Evolutionary conservation across 768 basidiomycete species (phyloP), one percentile per base, ranked within the genome.

Genomic region (Amyloporia xantha): DNA sequence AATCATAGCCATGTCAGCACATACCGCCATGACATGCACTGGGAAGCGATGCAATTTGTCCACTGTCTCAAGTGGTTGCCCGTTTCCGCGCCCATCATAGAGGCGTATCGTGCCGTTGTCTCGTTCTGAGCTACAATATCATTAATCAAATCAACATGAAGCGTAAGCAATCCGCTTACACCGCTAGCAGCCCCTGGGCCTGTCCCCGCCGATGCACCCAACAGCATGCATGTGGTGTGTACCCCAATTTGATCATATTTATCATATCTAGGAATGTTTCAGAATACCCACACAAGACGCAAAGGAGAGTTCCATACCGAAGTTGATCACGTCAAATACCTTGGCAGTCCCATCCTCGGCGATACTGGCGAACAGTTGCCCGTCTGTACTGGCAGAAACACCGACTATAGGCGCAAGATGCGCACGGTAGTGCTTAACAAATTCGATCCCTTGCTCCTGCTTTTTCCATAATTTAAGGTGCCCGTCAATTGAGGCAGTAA

Each of bases 391-490:
- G 21, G 85, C 87, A 20, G 86, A 87, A 3, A 97, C 84, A 6
- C 78, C 81, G 3, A 82, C 71, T 21, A 98, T 77, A 7, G 90
- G 80, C 21, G 78, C 75, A 19, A 94, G 73, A 59, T 96, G 94
- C 1, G 96, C 92, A 40, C 96, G 84, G 65, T 95, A 99, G 56
- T 94, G 91, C 68, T 99, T 99, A 51, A 98, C 95, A 59, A 97
- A 98, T 69, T 98, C 96, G 60, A 99, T 92, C 3, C 94, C 95
- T 5, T 73, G 65, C 19, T 93, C 88, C 69, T 96, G 93, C 67
- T 99, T 99, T 74, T 96, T 98, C 96, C 96, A 99, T n/a, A 99
- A 68, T 65, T 99, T 99, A 54, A 98, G 67, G 66, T 93, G 87
- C 2, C 96, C 96, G 62, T 98, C 96, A 9, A 92, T 67, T 2